Conservation (phyloP, 2,329 filamentous ascomycete genomes). For the Acarospora socialis region DNA sequence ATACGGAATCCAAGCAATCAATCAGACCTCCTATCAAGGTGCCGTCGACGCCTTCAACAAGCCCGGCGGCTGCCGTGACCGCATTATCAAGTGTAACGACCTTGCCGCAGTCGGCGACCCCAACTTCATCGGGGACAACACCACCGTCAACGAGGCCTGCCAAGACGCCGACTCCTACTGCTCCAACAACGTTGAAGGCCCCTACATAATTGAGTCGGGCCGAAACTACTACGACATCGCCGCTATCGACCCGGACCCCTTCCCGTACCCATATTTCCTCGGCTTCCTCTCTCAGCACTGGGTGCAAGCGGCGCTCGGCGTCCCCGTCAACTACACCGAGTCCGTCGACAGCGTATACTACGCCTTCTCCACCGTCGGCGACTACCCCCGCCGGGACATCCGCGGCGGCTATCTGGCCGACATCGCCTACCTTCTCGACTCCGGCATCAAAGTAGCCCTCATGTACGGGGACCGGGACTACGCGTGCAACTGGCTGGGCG, state of each 20-base stretch:
- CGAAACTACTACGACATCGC: constrained; percentile 45
- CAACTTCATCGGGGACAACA: constrained; percentile 31
- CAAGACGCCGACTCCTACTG: constrained; percentile 32
- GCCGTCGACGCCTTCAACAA: constrained; percentile 31
- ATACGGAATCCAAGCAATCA: constrained; percentile 40
- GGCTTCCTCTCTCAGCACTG: constrained; percentile 43
- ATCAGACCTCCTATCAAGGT: constrained; percentile 32
- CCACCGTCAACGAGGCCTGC: constrained; percentile 33
- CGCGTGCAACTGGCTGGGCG: constrained; percentile 37
- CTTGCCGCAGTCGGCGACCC: constrained; percentile 36
- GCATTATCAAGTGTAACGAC: constrained; percentile 36
- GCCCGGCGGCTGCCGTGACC: constrained; percentile 39
- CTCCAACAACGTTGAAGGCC: constrained; percentile 28
- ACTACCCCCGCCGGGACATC: constrained; percentile 34
- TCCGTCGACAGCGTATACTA: constrained; percentile 28
- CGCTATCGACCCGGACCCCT: constrained; percentile 36
- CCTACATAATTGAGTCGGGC: constrained; percentile 29
- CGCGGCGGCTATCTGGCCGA: constrained; percentile 30
- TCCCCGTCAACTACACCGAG: constrained; percentile 44
- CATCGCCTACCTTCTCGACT: constrained; percentile 40
- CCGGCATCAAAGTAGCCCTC: constrained; percentile 41
- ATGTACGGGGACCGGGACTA: constrained; percentile 47
- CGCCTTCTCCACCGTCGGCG: constrained; percentile 34
- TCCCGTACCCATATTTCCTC: constrained; percentile 37
- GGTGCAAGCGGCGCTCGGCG: constrained; percentile 44